Percentiles rank a stretch among this genome's conserved stretches.
These are phyloP conservation scores for Piper betle DNA, from an alignment of 164 flowering plant species.

Conservation along the genomic window DNA sequence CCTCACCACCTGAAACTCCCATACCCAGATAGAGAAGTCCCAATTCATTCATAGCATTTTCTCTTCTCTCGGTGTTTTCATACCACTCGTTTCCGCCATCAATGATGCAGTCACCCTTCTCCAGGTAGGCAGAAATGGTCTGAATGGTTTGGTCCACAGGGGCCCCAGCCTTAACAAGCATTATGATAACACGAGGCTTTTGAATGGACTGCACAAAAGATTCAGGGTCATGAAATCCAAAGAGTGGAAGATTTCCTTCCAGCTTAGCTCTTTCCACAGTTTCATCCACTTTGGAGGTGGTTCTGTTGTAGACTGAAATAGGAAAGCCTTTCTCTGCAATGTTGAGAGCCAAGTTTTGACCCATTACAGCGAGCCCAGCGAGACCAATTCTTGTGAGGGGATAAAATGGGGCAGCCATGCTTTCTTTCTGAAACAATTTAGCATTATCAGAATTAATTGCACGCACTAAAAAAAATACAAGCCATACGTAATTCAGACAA, in stretches of 20 bases:
- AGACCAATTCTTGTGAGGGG: constrained; percentile 43
- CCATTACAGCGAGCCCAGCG: constrained; percentile 73
- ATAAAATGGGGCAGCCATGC: neutral
- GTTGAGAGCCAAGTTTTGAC: constrained; percentile 78
- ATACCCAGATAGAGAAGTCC: constrained; percentile 61
- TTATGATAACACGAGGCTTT: constrained; percentile 50
- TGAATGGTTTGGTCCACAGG: constrained; percentile 62
- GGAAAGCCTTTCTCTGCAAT: constrained; percentile 86
- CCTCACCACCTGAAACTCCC: constrained; percentile 80
- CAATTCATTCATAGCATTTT: constrained; percentile 33
- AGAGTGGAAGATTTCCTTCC: constrained; percentile 60
- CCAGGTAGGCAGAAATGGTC: constrained; percentile 46
- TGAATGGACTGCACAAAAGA: constrained; percentile 49
- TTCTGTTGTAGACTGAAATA: constrained; percentile 68
- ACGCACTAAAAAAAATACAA: neutral
- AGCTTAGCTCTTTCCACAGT: constrained; percentile 53
- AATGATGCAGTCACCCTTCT: constrained; percentile 59
- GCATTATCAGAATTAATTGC: neutral
- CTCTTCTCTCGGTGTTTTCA: constrained; percentile 60
- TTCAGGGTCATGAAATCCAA: constrained; percentile 54
- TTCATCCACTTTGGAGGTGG: constrained; percentile 67
- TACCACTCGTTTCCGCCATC: constrained; percentile 82
- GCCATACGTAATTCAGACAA: neutral
- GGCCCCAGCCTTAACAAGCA: constrained; percentile 64
- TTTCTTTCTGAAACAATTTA: neutral